Base-by-base conservation (phyloP, 2,329 filamentous ascomycete species). In the Colletotrichum salicis region DNA sequence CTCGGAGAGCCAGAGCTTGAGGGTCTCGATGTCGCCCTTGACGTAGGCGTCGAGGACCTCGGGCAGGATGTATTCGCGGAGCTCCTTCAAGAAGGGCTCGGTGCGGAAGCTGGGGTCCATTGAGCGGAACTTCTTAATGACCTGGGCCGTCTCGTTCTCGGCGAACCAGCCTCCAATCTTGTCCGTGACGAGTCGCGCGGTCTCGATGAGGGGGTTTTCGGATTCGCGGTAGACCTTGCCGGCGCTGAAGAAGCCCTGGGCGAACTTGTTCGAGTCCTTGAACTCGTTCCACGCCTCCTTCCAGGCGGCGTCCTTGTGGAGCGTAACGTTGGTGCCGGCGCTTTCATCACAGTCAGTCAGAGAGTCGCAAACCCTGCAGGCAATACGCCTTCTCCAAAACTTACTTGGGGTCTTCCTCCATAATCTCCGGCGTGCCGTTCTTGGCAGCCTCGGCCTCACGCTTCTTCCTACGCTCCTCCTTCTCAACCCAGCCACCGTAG, bases 231-330 rank as follows among this genome's bases (percentile, higher is more conserved):
- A 98, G 68, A 92, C 91, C 68, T 90, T 91, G 83, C 96, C 95
- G 84, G 97, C 90, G 79, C 88, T 91, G 84, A 97, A 98, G 73
- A 98, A 85, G 70, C 93, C 91, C 83, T 98, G 96, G 81, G 97
- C 94, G 71, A 98, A 84, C 76, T 93, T 94, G 83, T 92, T 97
- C 75, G 91, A 91, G 81, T 99, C 96, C 74, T 93, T 92, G 89
- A 98, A 99, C 63, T 96, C 93, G 78, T 92, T 91, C 96, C 96
- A 99, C n/a, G 95, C 94, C 82, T 98, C 96, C 84, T 97, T 98
- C 94, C 96, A 98, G 27, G 93, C 94, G 15, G 96, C 92, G 77
- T 99, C 96, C 84, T 99, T 99, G 87, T 99, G 96, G 0, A 99
- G 82, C 0, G 96, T 98, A 60, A 99, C 86, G 79, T 97, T 97